Percentiles rank a stretch among this genome's conserved stretches.
Evolutionary conservation across 371 early-diverging fungal genomes (phyloP).

Genomic region (Mucor saturninus): DNA sequence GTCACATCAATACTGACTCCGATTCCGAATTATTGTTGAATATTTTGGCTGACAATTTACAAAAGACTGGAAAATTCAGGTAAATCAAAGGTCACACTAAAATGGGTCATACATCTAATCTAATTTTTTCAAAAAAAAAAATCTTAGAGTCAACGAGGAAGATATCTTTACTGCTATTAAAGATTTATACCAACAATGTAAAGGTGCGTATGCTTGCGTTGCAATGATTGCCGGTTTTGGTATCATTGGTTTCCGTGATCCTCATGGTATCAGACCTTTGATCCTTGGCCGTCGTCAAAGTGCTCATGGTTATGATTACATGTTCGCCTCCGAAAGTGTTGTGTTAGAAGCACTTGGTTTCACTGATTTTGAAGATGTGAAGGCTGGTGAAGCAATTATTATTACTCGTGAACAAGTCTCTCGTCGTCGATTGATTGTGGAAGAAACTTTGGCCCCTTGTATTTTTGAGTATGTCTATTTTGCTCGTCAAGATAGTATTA

Average conservation of each 20-base stretch:
- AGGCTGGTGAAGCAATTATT: slow-evolving; percentile 90
- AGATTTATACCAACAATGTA: slow-evolving; percentile 80
- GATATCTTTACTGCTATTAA: slow-evolving; percentile 93
- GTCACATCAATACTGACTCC: slow-evolving; percentile 98
- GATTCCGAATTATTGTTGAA: slow-evolving; percentile 96
- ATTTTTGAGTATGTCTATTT: slow-evolving; percentile 98
- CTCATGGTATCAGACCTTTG: slow-evolving; percentile 94
- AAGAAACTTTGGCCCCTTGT: slow-evolving; percentile 83
- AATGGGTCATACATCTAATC: slow-evolving; percentile 33
- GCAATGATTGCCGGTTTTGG: slow-evolving; percentile 96
- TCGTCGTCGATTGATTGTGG: slow-evolving; percentile 63
- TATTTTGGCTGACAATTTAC: slow-evolving; percentile 91
- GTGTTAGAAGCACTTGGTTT: slow-evolving; percentile 90
- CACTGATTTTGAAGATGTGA: slow-evolving; percentile 84
- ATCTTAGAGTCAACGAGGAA: slow-evolving; percentile 87
- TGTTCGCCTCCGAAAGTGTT: slow-evolving; percentile 96
- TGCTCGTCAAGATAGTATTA: slow-evolving; percentile 96
- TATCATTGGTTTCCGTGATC: slow-evolving; percentile 91
- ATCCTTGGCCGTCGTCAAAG: slow-evolving; percentile 83
- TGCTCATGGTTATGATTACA: slow-evolving; percentile 77
- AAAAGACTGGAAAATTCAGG: slow-evolving; percentile 92
- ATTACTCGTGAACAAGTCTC: slow-evolving; percentile 77
- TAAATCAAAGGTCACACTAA: slow-evolving; percentile 29
- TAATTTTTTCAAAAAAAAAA: slow-evolving; percentile 9
- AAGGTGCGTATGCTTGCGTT: slow-evolving; percentile 94